A percentile compares a stretch with the other conserved stretches of the same genome.
Conservation (phyloP, 345 rosid genomes). For the Salix arbutifolia region DNA sequence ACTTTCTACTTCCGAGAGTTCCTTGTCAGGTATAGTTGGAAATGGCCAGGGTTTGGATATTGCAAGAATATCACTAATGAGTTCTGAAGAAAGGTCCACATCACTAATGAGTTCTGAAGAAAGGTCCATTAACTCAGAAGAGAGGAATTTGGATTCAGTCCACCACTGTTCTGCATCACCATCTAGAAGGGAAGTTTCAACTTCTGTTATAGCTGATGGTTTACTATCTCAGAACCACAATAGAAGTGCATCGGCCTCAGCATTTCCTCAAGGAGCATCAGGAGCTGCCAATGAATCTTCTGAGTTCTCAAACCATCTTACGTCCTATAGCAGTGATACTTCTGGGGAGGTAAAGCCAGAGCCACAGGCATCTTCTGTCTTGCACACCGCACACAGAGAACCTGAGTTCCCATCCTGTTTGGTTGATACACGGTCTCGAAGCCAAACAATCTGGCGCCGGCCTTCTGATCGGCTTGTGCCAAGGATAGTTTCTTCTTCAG, state of each 20-base stretch:
- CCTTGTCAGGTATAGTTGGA: slow-evolving; percentile 43
- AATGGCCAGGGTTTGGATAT: slow-evolving; percentile 49
- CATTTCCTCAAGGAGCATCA: slow-evolving; percentile 41
- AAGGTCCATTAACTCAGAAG: slow-evolving; percentile 45
- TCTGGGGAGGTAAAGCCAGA: slow-evolving; percentile 74
- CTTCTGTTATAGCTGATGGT: slow-evolving; percentile 35
- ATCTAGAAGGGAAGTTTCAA: slow-evolving; percentile 43
- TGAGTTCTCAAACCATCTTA: slow-evolving; percentile 50
- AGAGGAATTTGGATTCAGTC: slow-evolving; percentile 36
- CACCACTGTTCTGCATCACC: slow-evolving; percentile 48
- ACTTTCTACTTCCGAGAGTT: slow-evolving; percentile 51
- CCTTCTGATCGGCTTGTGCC: slow-evolving; percentile 69
- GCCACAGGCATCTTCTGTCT: slow-evolving; percentile 35
- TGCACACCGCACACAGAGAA: slow-evolving; percentile 45
- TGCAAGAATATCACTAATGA: slow-evolving; percentile 42
- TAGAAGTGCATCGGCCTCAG: slow-evolving; percentile 62
- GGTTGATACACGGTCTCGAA: slow-evolving; percentile 53
- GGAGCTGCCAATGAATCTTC: slow-evolving; percentile 57
- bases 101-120: slow-evolving; percentile 51
- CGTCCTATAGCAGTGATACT: slow-evolving; percentile 63
- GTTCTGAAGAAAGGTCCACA: slow-evolving; percentile 54
- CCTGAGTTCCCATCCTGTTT: slow-evolving; percentile 53
- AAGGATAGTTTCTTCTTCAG: slow-evolving; percentile 60
- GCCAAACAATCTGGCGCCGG: slow-evolving; percentile 64
- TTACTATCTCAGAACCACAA: slow-evolving; percentile 42